Conservation (phyloP, 2,329 filamentous ascomycete genomes). For the Colletotrichum melonis region DNA sequence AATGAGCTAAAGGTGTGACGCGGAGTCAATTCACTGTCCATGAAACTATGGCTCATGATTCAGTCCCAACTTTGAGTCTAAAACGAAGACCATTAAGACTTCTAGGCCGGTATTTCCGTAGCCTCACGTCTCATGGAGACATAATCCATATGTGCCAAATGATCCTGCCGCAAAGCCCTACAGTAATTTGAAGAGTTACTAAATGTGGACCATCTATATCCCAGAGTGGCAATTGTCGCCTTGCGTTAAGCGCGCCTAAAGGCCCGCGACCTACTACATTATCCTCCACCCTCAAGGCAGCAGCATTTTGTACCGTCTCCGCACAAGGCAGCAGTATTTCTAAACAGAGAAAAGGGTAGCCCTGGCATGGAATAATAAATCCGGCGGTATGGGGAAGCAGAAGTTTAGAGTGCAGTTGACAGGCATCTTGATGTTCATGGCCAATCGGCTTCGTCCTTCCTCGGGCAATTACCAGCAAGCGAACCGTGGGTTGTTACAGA, state of each 20-base stretch:
- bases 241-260: not conserved
- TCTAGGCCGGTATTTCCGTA: no score
- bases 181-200: not conserved
- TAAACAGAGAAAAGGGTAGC: not conserved
- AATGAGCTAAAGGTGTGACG: not conserved
- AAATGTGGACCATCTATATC: not conserved
- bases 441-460: not conserved
- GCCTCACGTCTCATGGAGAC: not conserved
- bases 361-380: not conserved
- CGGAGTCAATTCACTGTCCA: not conserved
- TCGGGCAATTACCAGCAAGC: not conserved
- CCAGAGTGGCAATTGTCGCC: not conserved
- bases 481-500: not conserved
- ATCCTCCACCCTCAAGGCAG: slow-evolving; percentile 21
- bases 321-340: slow-evolving; percentile 27
- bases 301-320: slow-evolving; percentile 19
- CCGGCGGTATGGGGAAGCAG: not conserved
- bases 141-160: not conserved
- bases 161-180: not conserved
- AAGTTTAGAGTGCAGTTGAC: not conserved
- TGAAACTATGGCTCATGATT: not conserved
- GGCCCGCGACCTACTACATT: not conserved
- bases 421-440: not conserved
- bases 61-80: no score
- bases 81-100: no score